Base-by-base conservation (phyloP, 805 yeast species). In the Candida boidinii region DNA sequence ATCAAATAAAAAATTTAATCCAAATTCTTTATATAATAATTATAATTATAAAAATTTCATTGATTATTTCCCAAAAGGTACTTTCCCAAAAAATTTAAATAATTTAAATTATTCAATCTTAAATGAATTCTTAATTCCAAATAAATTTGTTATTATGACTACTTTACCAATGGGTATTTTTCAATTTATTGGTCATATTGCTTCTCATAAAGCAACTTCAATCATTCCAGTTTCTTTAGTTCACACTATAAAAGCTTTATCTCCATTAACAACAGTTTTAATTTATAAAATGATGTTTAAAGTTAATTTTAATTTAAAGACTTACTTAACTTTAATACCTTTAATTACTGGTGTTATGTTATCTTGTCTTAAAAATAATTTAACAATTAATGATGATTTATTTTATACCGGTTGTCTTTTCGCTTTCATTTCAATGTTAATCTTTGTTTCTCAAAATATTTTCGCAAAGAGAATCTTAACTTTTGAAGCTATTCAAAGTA, bases 161-260 rank as follows among this genome's bases (percentile, higher is more conserved):
- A 85, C 95, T 0, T 71, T 85, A 16, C 97, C 97, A 14, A 86
- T 90, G 95, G 97, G 96, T 7, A 63, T 78, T 39, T 92, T 90
- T 60, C 97, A 90, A 62, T 83, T 90, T 44, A 64, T 79, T 15
- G 98, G 97, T 15, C 97, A 90, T 56, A 76, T 88, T 40, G 74
- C 94, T 11, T 75, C 94, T 7, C 96, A 88, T 53, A 82, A 83
- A 51, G 90, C 97, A n/a, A 87, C 96, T 2, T 72, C 88, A 2
- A 56, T 83, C 39, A 84, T 92, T 32, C 96, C 96, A 0, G 96
- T 92, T n/a, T 83, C 96, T 5, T 61, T 88, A 42, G 96, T 92
- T 15, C 96, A 90, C 55, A 87, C 96, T 7, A 78, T 90, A 45
- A 92, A 92, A 60, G 92, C 96, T 2, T 63, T 90, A 24, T 79